These are phyloP conservation scores for Sporisorium graminicola DNA, from an alignment of 1,284 basidiomycete genomes.

Conservation along the genomic window DNA sequence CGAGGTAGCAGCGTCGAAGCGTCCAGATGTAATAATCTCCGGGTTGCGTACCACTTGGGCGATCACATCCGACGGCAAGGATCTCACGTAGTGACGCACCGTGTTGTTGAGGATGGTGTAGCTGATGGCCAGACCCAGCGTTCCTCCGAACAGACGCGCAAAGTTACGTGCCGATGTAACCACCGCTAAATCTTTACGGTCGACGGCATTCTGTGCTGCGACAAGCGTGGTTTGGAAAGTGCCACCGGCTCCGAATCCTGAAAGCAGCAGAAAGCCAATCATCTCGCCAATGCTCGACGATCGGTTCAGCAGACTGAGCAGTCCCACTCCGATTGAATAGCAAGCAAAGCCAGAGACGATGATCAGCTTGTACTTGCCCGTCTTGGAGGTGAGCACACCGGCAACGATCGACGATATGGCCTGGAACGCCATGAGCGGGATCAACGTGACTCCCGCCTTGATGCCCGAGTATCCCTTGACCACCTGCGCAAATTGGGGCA, in stretches of 20 bases:
- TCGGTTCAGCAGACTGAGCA: conserved; percentile 76
- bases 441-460: conserved; percentile 76
- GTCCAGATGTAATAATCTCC: conserved; percentile 27
- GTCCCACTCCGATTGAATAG: conserved; percentile 72
- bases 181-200: conserved; percentile 78
- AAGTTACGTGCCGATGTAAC: conserved; percentile 80
- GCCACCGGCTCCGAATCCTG: conserved; percentile 78
- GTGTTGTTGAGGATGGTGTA: conserved; percentile 71
- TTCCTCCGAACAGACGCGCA: conserved; percentile 77
- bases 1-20: conserved; percentile 18
- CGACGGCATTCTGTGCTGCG: conserved; percentile 79
- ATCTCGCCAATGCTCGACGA: conserved; percentile 74
- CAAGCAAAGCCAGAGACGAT: conserved; percentile 77
- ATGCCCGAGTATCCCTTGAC: conserved; percentile 77
- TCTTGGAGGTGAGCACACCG: conserved; percentile 77
- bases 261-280: conserved; percentile 78
- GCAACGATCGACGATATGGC: conserved; percentile 61
- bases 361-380: conserved; percentile 77
- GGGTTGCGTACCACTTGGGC: conserved; percentile 43
- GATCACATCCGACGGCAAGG: conserved; percentile 21
- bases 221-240: conserved; percentile 71
- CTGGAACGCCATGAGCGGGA: conserved; percentile 78
- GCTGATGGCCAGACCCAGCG: conserved; percentile 76
- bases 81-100: conserved; percentile 16
- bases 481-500: conserved; percentile 82